Percentiles rank a stretch among this genome's conserved stretches.
These are phyloP conservation scores for Amborella trichopoda DNA, from an alignment of 164 flowering plant species.

Conservation along the genomic window DNA sequence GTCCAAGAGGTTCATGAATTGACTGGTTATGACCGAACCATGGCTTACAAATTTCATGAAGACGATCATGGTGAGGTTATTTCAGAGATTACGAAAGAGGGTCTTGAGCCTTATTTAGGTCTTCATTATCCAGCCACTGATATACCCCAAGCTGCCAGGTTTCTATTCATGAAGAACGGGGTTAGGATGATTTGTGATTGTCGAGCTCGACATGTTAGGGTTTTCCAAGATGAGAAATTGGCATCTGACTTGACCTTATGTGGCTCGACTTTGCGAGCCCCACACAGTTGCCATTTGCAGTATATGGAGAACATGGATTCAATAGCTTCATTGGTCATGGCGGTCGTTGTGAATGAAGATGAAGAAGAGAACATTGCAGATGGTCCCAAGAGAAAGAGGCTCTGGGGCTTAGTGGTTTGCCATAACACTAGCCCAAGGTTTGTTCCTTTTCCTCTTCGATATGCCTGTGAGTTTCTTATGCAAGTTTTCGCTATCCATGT, in stretches of 20 bases:
- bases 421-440: conserved; percentile 88
- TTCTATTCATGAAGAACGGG: conserved; percentile 79
- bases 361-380: conserved; percentile 19
- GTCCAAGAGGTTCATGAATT: conserved; percentile 79
- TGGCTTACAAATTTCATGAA: conserved; percentile 85
- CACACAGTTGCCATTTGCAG: conserved; percentile 82
- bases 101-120: conserved; percentile 72
- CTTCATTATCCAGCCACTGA: conserved; percentile 91
- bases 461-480: conserved; percentile 92
- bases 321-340: conserved; percentile 86
- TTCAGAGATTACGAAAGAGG: conserved; percentile 63
- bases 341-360: conserved; percentile 72
- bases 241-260: conserved; percentile 69
- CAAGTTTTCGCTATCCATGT: conserved; percentile 96
- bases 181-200: conserved; percentile 87
- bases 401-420: conserved; percentile 96
- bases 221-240: conserved; percentile 75
- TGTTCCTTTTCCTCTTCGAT: conserved; percentile 91
- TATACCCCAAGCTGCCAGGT: conserved; percentile 83
- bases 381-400: conserved; percentile 83
- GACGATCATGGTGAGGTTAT: conserved; percentile 89
- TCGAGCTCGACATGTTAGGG: conserved; percentile 55
- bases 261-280: conserved; percentile 84
- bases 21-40: conserved; percentile 86
- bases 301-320: conserved; percentile 91